Percentiles rank a stretch among this genome's conserved stretches.
These are phyloP conservation scores for Albizia julibrissin DNA, from an alignment of 306 rosid genomes.

Conservation along the genomic window DNA sequence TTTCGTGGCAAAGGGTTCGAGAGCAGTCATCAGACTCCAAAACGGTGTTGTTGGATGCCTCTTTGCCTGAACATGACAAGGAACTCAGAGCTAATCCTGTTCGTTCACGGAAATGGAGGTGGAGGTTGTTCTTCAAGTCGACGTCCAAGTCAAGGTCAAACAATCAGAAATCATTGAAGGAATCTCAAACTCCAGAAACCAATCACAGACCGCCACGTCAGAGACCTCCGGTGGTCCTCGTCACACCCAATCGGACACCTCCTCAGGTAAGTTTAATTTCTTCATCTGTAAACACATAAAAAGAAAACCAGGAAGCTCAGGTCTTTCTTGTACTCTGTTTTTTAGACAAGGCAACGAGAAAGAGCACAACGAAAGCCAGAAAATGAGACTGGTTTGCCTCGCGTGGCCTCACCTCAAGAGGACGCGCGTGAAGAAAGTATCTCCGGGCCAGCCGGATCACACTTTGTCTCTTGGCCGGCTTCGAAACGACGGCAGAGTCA, in stretches of 20 bases:
- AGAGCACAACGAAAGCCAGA: not conserved
- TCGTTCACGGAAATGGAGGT: conserved; percentile 5
- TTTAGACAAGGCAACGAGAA: conserved; percentile 20
- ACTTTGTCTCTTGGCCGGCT: not conserved
- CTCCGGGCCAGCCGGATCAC: not conserved
- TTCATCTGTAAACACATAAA: not conserved
- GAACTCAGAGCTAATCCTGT: not conserved
- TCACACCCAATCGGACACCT: conserved; percentile 36
- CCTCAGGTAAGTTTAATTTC: conserved; percentile 37
- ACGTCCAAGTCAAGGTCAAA: conserved; percentile 39
- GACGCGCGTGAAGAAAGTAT: conserved; percentile 42
- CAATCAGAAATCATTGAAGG: not conserved
- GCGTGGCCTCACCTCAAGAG: conserved; percentile 32
- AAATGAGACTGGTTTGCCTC: not conserved
- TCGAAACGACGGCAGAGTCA: conserved; percentile 24
- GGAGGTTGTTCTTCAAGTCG: not conserved
- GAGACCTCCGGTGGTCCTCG: conserved; percentile 18
- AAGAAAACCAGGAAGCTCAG: not conserved
- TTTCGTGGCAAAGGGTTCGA: conserved; percentile 34
- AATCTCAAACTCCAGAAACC: not conserved
- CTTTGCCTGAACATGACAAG: conserved; percentile 8
- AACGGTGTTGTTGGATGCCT: conserved; percentile 62
- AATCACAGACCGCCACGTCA: conserved; percentile 17
- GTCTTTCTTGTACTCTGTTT: not conserved
- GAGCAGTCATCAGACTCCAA: conserved; percentile 40